A percentile compares a stretch with the other conserved stretches of the same genome.
Conservation (phyloP, 106 monocot species). For the Dioscorea alata region DNA sequence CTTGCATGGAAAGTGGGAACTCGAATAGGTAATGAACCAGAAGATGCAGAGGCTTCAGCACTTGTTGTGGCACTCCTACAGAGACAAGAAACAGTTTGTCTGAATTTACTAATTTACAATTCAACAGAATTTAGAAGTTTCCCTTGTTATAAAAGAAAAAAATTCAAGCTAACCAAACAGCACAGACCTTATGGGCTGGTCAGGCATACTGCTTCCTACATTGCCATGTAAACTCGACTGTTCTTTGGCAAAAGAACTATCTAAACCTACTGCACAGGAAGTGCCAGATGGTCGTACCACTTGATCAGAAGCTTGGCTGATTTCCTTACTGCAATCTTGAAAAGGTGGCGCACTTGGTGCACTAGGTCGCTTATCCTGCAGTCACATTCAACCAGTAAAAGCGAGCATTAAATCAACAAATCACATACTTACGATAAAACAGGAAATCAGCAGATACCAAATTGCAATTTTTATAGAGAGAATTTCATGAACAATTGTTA, state of each 20-base stretch:
- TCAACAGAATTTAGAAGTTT: too few species aligned
- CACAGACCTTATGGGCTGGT: slow-evolving; percentile 37
- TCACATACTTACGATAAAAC: too few species aligned
- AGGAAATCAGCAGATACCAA: too few species aligned
- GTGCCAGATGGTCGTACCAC: slow-evolving; percentile 15
- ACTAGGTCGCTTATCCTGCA: slow-evolving; percentile 34
- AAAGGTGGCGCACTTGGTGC: slow-evolving; percentile 93
- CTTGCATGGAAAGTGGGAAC: slow-evolving; percentile 86
- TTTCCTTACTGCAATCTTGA: slow-evolving; percentile 38
- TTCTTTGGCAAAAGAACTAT: slow-evolving; percentile 25
- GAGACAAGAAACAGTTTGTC: slow-evolving; percentile 5
- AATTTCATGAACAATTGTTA: too few species aligned
- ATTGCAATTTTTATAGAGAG: too few species aligned
- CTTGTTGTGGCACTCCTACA: slow-evolving; percentile 29
- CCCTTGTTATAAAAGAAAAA: too few species aligned
- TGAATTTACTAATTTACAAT: neutral
- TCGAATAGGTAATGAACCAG: slow-evolving; percentile 57
- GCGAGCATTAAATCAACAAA: too few species aligned
- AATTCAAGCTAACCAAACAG: neutral
- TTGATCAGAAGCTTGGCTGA: slow-evolving; percentile 29
- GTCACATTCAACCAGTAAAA: neutral
- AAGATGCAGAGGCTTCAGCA: slow-evolving; percentile 29
- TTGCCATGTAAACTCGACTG: slow-evolving; percentile 19
- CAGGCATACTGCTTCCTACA: slow-evolving; percentile 21
- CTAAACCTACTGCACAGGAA: slow-evolving; percentile 13